Conservation (phyloP, 1,284 basidiomycete species). For the Ceratobasidium sp. region DNA sequence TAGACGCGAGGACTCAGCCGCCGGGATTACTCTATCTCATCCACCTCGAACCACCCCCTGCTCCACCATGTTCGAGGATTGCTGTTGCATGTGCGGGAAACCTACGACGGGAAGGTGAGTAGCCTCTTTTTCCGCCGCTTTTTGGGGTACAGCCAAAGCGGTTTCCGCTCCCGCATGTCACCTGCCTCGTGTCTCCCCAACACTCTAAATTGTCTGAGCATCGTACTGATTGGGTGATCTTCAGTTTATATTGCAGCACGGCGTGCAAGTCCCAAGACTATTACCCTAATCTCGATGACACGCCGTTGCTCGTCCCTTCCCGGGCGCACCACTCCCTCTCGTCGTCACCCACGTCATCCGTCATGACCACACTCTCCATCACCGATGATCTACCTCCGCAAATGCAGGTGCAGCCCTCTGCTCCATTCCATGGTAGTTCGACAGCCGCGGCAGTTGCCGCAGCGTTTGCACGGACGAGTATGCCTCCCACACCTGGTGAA, state of each 20-base stretch:
- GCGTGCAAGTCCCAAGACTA: conserved; percentile 62
- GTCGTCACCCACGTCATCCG: conserved; percentile 67
- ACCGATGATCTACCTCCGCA: conserved; percentile 44
- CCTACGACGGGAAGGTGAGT: conserved; percentile 45
- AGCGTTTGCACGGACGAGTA: conserved; percentile 38
- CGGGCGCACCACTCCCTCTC: conserved; percentile 53
- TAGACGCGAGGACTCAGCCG: conserved; percentile 2
- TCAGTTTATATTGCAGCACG: conserved; percentile 70
- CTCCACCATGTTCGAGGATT: conserved; percentile 47
- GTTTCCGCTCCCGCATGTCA: conserved; percentile 20
- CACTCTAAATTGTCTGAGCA: conserved; percentile 8
- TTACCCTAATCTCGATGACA: conserved; percentile 39
- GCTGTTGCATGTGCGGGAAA: conserved; percentile 47
- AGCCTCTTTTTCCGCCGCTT: conserved; percentile 10
- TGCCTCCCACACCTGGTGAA: conserved; percentile 37
- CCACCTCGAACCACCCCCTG: conserved; percentile 50
- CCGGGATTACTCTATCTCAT: neutral
- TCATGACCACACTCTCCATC: conserved; percentile 44
- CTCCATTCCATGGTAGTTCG: conserved; percentile 21
- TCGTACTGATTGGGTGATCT: conserved; percentile 33
- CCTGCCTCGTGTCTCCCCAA: conserved; percentile 30
- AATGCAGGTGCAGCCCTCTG: conserved; percentile 24
- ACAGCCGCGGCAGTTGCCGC: conserved; percentile 32
- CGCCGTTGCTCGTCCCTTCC: conserved; percentile 34
- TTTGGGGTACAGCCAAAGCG: conserved; percentile 13